Conservation (phyloP, 2,329 filamentous ascomycete genomes). For the Teratosphaeria zuluensis region DNA sequence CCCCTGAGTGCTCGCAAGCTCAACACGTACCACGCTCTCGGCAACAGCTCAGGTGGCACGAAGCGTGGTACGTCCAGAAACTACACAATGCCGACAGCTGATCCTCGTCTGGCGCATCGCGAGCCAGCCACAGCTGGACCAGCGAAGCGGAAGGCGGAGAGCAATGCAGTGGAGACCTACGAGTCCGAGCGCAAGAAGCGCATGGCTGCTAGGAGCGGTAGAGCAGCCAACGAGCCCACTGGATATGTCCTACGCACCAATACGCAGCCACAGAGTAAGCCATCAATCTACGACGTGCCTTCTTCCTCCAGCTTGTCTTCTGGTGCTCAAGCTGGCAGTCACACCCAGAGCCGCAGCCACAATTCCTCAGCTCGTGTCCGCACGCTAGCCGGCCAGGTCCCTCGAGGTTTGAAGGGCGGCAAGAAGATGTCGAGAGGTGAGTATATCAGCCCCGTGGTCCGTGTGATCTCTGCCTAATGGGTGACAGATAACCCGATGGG, state of each 20-base stretch:
- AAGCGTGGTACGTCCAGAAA: slow-evolving; percentile 3
- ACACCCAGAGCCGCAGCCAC: background rate
- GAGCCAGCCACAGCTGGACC: background rate
- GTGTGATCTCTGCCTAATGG: background rate
- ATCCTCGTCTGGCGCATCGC: slow-evolving; percentile 6
- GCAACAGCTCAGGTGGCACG: slow-evolving; percentile 1
- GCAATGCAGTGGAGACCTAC: slow-evolving; percentile 9
- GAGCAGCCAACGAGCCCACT: background rate
- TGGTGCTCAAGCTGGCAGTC: background rate
- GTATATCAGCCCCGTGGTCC: background rate
- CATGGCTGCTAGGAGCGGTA: background rate
- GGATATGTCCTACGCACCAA: slow-evolving; percentile 2
- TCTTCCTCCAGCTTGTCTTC: background rate
- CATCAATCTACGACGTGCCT: slow-evolving; percentile 6
- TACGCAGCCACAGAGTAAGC: background rate
- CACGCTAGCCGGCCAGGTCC: slow-evolving; percentile 6
- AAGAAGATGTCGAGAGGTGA: slow-evolving; percentile 15
- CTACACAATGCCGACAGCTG: background rate
- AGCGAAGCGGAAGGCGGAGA: slow-evolving; percentile 15
- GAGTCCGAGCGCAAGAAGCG: slow-evolving; percentile 15
- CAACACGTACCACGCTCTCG: slow-evolving; percentile 4
- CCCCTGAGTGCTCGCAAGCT: slow-evolving; percentile 1
- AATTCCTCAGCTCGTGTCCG: slow-evolving; percentile 6
- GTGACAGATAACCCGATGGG: slow-evolving; percentile 12
- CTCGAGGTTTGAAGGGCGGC: slow-evolving; percentile 3